A percentile compares a stretch with the other conserved stretches of the same genome.
These are phyloP conservation scores for Tilletiaria anomala DNA, from an alignment of 1,284 basidiomycete species.

Conservation along the genomic window DNA sequence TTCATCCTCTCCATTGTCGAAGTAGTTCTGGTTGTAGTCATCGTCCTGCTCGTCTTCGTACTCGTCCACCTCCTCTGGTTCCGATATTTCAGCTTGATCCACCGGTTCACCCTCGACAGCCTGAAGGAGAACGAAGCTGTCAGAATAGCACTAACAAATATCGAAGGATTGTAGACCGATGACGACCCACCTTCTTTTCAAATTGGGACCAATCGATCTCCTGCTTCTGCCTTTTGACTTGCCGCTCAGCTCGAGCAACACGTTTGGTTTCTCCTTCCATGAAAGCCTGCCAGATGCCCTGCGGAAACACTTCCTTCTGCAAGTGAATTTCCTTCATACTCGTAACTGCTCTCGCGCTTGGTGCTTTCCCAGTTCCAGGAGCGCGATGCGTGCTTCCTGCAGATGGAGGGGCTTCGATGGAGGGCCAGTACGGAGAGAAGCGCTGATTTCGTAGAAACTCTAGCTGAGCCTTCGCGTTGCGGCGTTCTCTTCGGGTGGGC, in stretches of 20 bases:
- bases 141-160: too few relatives aligned
- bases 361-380: neutral
- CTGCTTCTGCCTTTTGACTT: neutral
- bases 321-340: neutral
- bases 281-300: neutral
- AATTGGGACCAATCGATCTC: neutral
- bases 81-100: neutral
- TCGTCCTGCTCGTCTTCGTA: neutral
- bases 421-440: neutral
- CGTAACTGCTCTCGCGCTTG: neutral
- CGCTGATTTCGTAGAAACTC: neutral
- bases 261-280: neutral
- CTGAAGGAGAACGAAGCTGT: too few relatives aligned
- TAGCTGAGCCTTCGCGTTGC: neutral
- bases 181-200: neutral
- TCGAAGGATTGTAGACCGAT: too few relatives aligned
- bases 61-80: neutral
- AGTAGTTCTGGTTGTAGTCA: neutral
- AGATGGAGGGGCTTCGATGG: neutral
- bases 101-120: neutral
- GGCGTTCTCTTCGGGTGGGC: neutral
- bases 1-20: neutral
- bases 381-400: too few relatives aligned
- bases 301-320: neutral
- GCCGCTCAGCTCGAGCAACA: neutral